These are phyloP conservation scores for Trichoderma atroviride DNA, from an alignment of 2,329 filamentous ascomycete species.

Conservation along the genomic window DNA sequence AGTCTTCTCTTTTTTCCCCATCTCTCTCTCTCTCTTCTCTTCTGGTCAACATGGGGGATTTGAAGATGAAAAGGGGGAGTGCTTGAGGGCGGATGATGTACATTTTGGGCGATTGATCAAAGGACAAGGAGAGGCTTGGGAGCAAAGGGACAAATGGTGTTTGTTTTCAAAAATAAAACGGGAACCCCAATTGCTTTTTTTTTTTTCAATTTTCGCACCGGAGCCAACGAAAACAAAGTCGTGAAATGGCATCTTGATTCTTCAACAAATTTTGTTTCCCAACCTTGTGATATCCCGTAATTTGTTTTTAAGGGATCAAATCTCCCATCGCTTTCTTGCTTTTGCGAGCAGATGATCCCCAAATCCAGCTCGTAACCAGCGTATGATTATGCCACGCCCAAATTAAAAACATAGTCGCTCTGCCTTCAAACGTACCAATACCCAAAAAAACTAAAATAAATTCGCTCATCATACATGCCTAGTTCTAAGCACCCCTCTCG, in stretches of 20 bases:
- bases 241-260: constrained; percentile 43
- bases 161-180: constrained; percentile 35
- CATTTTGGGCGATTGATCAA: constrained; percentile 27
- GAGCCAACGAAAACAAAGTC: constrained; percentile 40
- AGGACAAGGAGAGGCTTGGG: constrained; percentile 32
- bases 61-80: neutral
- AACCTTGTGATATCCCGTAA: neutral
- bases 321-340: neutral
- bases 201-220: constrained; percentile 33
- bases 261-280: constrained; percentile 31
- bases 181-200: constrained; percentile 28
- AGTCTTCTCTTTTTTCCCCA: neutral
- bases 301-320: neutral
- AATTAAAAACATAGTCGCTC: neutral
- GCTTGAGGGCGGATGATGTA: constrained; percentile 23
- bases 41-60: constrained; percentile 9
- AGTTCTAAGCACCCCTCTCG: constrained; percentile 63
- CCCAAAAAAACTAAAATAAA: neutral
- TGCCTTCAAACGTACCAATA: neutral
- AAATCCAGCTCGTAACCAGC: neutral
- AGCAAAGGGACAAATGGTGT: constrained; percentile 43
- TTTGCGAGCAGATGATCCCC: neutral
- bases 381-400: neutral
- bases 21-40: neutral
- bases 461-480: neutral